Conservation (phyloP, 1,284 basidiomycete genomes). For the Pseudozyma hubeiensis region DNA sequence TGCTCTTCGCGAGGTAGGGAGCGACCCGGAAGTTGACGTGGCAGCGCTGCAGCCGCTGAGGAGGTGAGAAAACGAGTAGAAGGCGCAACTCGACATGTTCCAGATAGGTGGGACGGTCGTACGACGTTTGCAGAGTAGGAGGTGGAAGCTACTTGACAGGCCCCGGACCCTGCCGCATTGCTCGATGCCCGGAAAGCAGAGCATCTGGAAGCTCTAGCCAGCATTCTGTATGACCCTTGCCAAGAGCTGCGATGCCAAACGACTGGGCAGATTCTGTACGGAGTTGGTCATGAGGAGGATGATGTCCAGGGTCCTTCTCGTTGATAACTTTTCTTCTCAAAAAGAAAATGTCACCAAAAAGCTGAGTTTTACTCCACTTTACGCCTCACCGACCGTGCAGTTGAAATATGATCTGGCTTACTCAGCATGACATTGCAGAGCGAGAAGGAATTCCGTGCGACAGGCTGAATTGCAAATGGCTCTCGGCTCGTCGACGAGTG, state of each 20-base stretch:
- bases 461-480: constrained; percentile 3
- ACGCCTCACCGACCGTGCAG: no score
- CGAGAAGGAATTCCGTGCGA: constrained; percentile 25
- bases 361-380: constrained; percentile 24
- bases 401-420: background rate
- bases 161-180: constrained; percentile 7
- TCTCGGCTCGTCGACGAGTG: constrained; percentile 1
- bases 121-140: constrained; percentile 5
- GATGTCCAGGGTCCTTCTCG: background rate
- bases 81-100: background rate
- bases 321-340: constrained; percentile 2
- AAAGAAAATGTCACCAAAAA: constrained; percentile 1
- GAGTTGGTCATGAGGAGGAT: constrained; percentile 1
- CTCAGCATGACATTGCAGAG: constrained; percentile 13
- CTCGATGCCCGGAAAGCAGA: constrained; percentile 11
- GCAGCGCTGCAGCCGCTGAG: constrained; percentile 12
- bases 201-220: constrained; percentile 29
- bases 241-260: background rate
- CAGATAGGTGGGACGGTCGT: background rate
- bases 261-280: no score
- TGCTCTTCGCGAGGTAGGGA: constrained; percentile 4
- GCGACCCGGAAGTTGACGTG: constrained; percentile 22
- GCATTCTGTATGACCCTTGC: constrained; percentile 8
- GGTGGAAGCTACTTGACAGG: constrained; percentile 10
- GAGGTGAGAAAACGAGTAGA: constrained; percentile 19